Evolutionary conservation across 805 yeast species (phyloP), one percentile per base, ranked within the genome.

Genomic region (Zygoascus tannicola): DNA sequence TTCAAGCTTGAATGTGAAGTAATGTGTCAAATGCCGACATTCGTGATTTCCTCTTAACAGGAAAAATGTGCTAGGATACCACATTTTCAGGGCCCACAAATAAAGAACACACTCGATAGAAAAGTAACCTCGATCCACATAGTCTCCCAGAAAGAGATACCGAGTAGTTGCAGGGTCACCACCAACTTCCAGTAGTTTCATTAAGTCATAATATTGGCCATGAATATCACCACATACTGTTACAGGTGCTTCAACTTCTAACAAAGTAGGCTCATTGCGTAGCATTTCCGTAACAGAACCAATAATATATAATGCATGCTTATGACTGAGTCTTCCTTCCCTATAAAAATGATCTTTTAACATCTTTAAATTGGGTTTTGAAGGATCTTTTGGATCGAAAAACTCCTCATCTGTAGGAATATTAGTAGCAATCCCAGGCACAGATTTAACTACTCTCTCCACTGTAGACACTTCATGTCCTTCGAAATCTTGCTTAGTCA

Each of bases 211-310:
- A 61, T 76, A 86, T 62, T 90, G 97, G 15, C 98, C 98, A 63
- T 90, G 97, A n/a, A 88, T 74, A 64, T 90, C 97, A 45, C 98
- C 98, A 66, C 97, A 87, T 2, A 90, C 87, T 0, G 95, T 88
- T 2, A 90, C 85, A 0, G 97, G 98, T 0, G 96, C 94, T 2
- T 87, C 88, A 1, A 92, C 82, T 16, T 72, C 71, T 41, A 90
- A 66, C 53, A 90, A 59, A 55, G 84, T 90, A 4, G 95, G 94
- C 57, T 90, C 97, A 32, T 64, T 59, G 12, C 71, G 59, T 45
- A 92, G 69, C 5, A 80, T 60, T 19, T 67, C 68, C 0, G 87
- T 78, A 5, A 94, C 94, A 62, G 68, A 69, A 16, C 66, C 58
- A 35, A 90, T 59, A 43, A 90, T 88, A 37, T 68, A 68, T 36